A percentile compares a stretch with the other conserved stretches of the same genome.
Conservation (phyloP, 768 basidiomycete species). For the Pulveroboletus sp. region DNA sequence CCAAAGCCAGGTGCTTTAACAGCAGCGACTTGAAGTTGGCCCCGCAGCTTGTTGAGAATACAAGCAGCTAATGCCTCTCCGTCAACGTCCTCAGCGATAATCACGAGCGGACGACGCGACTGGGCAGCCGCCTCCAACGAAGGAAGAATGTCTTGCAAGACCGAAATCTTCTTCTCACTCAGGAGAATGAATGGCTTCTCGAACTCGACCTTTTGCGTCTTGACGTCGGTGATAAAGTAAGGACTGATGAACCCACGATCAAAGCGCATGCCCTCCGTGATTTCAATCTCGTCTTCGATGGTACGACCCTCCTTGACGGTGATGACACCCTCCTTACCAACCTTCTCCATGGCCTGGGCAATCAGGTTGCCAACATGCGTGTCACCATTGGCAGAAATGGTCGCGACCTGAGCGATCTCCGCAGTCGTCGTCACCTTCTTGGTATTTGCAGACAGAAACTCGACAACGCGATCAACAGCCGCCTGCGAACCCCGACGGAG, state of each 20-base stretch:
- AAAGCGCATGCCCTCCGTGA: constrained; percentile 99
- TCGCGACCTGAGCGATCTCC: constrained; percentile 99
- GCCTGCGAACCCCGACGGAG: constrained; percentile 97
- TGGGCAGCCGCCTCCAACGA: constrained; percentile 79
- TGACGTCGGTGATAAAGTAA: constrained; percentile 98
- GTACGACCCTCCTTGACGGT: constrained; percentile 99
- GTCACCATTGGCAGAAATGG: constrained; percentile 82
- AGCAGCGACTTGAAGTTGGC: constrained; percentile 89
- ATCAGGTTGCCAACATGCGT: constrained; percentile 89
- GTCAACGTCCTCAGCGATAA: constrained; percentile 97
- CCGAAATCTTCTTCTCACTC: constrained; percentile 96
- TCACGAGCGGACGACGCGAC: constrained; percentile 84
- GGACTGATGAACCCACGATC: constrained; percentile 98
- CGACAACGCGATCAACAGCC: constrained; percentile 92
- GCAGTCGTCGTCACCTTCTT: constrained; percentile 95
- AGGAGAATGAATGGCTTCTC: constrained; percentile 95
- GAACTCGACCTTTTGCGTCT: constrained; percentile 91
- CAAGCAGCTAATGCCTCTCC: constrained; percentile 97
- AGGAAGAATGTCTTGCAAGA: constrained; percentile 92
- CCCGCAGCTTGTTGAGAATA: constrained; percentile 98
- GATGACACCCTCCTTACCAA: constrained; percentile 99
- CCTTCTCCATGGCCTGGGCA: constrained; percentile 99
- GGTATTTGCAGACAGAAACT: constrained; percentile 82
- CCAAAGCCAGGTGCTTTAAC: constrained; percentile 99
- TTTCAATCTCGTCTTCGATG: constrained; percentile 98